Conservation (phyloP, 345 rosid genomes). For the Aquilaria malaccensis region DNA sequence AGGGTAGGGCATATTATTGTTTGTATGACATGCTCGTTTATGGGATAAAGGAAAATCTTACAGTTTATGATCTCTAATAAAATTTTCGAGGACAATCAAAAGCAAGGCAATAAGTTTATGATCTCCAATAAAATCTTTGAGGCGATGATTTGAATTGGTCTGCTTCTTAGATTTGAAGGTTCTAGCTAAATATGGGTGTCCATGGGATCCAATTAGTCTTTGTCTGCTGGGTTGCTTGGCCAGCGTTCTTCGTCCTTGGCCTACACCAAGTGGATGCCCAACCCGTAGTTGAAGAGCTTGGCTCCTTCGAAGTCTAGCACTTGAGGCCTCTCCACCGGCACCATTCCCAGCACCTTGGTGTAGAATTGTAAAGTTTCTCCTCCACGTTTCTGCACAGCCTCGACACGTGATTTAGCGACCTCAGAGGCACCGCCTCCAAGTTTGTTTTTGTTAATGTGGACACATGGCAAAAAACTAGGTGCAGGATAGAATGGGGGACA, state of each 20-base stretch:
- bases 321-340: conserved; percentile 68
- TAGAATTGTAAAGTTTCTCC: conserved; percentile 45
- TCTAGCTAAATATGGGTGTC: too few species aligned
- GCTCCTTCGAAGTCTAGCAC: conserved; percentile 52
- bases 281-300: conserved; percentile 69
- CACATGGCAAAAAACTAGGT: too few species aligned
- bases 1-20: conserved; percentile 11
- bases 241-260: conserved; percentile 24
- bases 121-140: too few species aligned
- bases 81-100: too few species aligned
- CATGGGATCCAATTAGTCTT: too few species aligned
- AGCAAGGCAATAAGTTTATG: too few species aligned
- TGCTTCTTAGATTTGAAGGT: conserved; percentile 13
- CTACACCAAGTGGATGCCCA: conserved; percentile 60
- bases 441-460: too few species aligned
- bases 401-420: conserved; percentile 68
- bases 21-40: conserved; percentile 6
- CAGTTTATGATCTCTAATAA: neutral
- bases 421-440: conserved; percentile 21
- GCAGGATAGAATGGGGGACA: too few species aligned
- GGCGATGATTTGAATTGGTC: too few species aligned
- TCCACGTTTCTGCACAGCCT: conserved; percentile 55
- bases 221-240: too few species aligned
- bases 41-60: conserved; percentile 16
- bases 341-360: conserved; percentile 34